These are phyloP conservation scores for Cutaneotrichosporon cutaneum DNA, from an alignment of 1,284 basidiomycete genomes.

Conservation along the genomic window DNA sequence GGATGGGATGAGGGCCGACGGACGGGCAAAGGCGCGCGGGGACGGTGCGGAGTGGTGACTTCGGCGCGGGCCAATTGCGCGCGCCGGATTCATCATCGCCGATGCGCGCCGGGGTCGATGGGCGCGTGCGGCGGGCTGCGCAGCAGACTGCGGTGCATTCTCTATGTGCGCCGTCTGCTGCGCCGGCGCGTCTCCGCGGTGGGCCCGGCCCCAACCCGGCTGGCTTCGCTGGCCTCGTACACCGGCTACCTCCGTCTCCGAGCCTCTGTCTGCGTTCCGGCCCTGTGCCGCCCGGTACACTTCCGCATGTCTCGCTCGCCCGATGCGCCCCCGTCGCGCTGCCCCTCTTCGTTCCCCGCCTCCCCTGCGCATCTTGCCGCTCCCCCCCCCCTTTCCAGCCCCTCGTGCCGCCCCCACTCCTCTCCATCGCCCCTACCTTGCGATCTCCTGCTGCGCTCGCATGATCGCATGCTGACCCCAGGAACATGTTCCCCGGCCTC, in stretches of 20 bases:
- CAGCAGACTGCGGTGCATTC: not conserved
- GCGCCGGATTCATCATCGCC: not conserved
- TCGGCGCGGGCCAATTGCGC: not conserved
- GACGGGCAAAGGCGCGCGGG: not conserved
- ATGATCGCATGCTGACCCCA: constrained; percentile 37
- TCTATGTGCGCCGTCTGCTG: not conserved
- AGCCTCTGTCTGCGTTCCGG: too few relatives aligned
- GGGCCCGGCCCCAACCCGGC: too few relatives aligned
- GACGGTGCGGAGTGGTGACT: not conserved
- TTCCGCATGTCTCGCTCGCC: too few relatives aligned
- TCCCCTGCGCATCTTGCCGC: not conserved
- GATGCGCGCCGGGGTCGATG: not conserved
- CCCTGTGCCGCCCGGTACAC: too few relatives aligned
- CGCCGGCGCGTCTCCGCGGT: too few relatives aligned
- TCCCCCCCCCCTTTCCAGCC: not conserved
- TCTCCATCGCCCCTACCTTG: not conserved
- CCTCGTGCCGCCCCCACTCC: not conserved
- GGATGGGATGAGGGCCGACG: not conserved
- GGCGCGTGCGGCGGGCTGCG: too few relatives aligned
- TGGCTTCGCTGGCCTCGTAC: too few relatives aligned
- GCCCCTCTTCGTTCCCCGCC: too few relatives aligned
- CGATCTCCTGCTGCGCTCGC: not conserved
- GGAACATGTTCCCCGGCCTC: constrained; percentile 85
- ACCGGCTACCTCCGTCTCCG: too few relatives aligned
- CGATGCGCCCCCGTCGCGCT: too few relatives aligned